These are phyloP conservation scores for Sodiomyces alkalinus DNA, from an alignment of 2,329 filamentous ascomycete genomes.

Conservation along the genomic window DNA sequence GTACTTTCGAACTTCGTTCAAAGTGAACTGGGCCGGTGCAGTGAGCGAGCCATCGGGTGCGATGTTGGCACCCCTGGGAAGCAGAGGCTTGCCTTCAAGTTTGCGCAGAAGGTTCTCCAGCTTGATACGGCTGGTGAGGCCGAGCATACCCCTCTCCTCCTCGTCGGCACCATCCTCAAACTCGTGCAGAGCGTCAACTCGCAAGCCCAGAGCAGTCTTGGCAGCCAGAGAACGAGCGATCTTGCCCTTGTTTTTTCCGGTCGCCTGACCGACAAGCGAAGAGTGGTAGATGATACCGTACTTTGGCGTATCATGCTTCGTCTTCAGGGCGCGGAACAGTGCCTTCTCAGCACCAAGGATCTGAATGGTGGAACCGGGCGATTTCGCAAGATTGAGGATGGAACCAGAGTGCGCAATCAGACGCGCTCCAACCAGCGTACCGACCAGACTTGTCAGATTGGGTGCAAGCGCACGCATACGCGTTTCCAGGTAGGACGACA, in stretches of 20 bases:
- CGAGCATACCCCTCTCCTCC: conserved; percentile 74
- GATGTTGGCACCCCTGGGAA: conserved; percentile 60
- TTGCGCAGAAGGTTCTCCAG: conserved; percentile 62
- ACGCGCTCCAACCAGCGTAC: conserved; percentile 84
- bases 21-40: conserved; percentile 64
- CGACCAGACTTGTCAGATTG: conserved; percentile 85
- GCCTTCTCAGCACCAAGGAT: conserved; percentile 98
- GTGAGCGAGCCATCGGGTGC: conserved; percentile 54
- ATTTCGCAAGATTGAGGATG: conserved; percentile 88
- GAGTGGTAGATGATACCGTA: conserved; percentile 92
- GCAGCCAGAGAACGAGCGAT: conserved; percentile 92
- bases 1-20: conserved; percentile 90
- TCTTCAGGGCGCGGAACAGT: conserved; percentile 94
- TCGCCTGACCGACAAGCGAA: conserved; percentile 89
- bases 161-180: conserved; percentile 62
- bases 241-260: conserved; percentile 98
- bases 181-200: conserved; percentile 62
- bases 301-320: conserved; percentile 97
- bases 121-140: conserved; percentile 54
- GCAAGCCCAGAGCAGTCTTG: conserved; percentile 83
- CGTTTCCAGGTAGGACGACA: conserved; percentile 76
- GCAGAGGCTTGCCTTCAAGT: conserved; percentile 81
- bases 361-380: conserved; percentile 88
- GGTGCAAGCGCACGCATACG: conserved; percentile 96
- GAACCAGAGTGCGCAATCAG: conserved; percentile 92